These are phyloP conservation scores for Cercospora sp. DNA, from an alignment of 2,329 filamentous ascomycete species.

Conservation along the genomic window DNA sequence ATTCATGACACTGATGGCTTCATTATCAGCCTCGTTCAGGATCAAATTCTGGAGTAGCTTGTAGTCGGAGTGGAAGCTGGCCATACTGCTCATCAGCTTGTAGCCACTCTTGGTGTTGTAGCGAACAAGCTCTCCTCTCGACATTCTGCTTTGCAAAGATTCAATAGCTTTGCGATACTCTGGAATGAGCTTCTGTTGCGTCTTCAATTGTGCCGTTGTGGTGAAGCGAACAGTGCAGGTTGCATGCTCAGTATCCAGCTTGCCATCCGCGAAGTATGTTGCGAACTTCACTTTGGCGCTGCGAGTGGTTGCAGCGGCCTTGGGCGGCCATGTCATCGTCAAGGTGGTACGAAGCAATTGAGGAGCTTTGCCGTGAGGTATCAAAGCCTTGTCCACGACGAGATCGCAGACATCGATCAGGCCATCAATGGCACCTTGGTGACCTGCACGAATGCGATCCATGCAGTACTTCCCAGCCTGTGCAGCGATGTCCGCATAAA, in stretches of 20 bases:
- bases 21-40: constrained; percentile 2
- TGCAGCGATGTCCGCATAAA: background rate
- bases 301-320: background rate
- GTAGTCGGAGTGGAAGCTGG: constrained; percentile 15
- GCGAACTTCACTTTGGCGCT: background rate
- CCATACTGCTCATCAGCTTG: constrained; percentile 14
- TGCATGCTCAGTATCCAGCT: constrained; percentile 8
- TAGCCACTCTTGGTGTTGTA: constrained; percentile 12
- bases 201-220: background rate
- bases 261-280: background rate
- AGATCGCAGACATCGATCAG: constrained; percentile 14
- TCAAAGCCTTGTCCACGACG: constrained; percentile 5
- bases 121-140: background rate
- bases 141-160: background rate
- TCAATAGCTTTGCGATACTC: background rate
- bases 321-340: background rate
- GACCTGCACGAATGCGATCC: constrained; percentile 2
- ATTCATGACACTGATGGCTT: constrained; percentile 1
- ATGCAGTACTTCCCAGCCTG: background rate
- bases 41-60: constrained; percentile 1
- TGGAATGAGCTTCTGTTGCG: background rate
- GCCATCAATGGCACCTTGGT: background rate
- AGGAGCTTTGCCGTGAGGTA: background rate
- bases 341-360: background rate
- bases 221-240: constrained; percentile 15